Evolutionary conservation across 2,329 filamentous ascomycete genomes (phyloP).

Genomic region (Aspergillus brunneoviolaceus): DNA sequence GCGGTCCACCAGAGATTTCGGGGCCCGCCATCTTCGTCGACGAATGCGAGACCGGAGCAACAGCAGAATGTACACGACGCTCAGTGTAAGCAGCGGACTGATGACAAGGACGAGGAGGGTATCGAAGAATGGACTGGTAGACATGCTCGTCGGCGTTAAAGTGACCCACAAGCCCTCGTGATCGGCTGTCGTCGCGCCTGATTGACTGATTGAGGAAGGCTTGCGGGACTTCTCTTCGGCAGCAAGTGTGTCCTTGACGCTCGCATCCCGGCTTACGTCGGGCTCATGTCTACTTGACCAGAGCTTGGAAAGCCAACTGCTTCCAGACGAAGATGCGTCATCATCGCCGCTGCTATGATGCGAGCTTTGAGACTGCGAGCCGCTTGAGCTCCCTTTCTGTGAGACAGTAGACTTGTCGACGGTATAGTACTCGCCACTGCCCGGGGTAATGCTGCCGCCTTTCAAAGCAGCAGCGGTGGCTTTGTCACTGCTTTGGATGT

Average conservation of each 20-base stretch:
- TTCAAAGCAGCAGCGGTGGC: constrained; percentile 45
- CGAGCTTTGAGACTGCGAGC: constrained; percentile 11
- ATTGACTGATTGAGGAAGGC: constrained; percentile 12
- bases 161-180: constrained; percentile 94
- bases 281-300: constrained; percentile 25
- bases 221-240: constrained; percentile 20
- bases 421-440: constrained; percentile 67
- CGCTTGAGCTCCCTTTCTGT: constrained; percentile 17
- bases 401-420: constrained; percentile 34
- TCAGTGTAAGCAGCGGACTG: constrained; percentile 87
- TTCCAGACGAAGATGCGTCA: constrained; percentile 13
- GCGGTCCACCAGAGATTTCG: constrained; percentile 90
- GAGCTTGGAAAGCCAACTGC: constrained; percentile 37
- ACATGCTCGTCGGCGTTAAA: constrained; percentile 82
- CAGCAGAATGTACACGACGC: constrained; percentile 85
- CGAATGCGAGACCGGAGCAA: constrained; percentile 85
- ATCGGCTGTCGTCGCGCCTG: constrained; percentile 43
- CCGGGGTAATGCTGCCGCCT: constrained; percentile 68
- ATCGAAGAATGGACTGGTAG: constrained; percentile 90
- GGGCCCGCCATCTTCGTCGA: constrained; percentile 89
- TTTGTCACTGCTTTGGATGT: constrained; percentile 33
- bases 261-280: constrained; percentile 15
- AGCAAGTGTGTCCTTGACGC: constrained; percentile 8
- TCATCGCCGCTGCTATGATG: constrained; percentile 12
- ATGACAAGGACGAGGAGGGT: constrained; percentile 95